Base-by-base conservation (phyloP, 2,329 filamentous ascomycete genomes). In the Emergomyces orientalis region DNA sequence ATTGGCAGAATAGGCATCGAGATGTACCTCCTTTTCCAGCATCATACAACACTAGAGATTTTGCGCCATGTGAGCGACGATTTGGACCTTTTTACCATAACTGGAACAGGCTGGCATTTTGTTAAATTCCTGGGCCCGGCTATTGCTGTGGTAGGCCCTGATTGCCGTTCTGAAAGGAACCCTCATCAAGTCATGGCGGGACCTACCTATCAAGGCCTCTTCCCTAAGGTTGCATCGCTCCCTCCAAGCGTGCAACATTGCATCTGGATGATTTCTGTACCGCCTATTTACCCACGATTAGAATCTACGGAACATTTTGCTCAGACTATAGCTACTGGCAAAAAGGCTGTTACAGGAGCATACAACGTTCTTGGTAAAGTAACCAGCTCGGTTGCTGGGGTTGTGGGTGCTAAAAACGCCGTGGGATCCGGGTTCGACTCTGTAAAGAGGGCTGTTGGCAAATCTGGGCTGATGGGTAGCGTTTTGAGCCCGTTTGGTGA, bases 1-100 rank as follows among this genome's bases (percentile, higher is more conserved):
- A 96, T 97, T 71, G 94, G 94, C 30, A 86, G 94, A 45, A 88
- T 99, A 65, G 94, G 91, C 27, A 92, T 95, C 62, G 91, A 97
- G 69, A 97, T 97, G 92, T 99, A 97, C 73, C 82, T 99, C 43
- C 84, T 99, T 8, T 99, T 99, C 81, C 94, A 99, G 73, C 94
- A 99, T 72, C 94, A 99, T 75, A 97, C 94, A 0, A 97, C 93
- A 0, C 82, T 95, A 2, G 94, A 97, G 72, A 89, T 97, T 51
- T 84, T 99, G 63, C 89, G 92, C 60, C 93, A 96, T 69, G 88
- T 96, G 63, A 89, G 84, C 71, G 89, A 90, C 56, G 94, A 99
- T 71, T 83, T 87, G 57, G 94, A 99, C 70, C 84, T 99, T 6
- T 99, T 99, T 77, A 97, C 93, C 1, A 88, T 99, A 62, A 97